A percentile compares a stretch with the other conserved stretches of the same genome.
Conservation (phyloP, 148 eudicot genomes). For the Rhododendron vialii region DNA sequence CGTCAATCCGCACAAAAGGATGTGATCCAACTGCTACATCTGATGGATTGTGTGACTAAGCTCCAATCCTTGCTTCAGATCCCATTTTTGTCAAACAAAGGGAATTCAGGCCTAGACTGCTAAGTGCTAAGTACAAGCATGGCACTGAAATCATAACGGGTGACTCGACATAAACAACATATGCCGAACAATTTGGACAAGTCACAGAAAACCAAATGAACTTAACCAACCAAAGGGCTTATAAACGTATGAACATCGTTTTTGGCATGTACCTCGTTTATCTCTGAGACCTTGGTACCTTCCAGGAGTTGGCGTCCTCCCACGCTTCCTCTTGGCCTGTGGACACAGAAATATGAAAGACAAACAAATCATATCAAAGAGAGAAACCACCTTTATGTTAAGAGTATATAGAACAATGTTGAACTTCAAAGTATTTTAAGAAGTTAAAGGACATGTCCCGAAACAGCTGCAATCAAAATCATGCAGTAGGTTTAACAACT, state of each 20-base stretch:
- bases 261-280: conserved; percentile 27
- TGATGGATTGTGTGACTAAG: neutral
- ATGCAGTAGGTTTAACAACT: neutral
- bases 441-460: neutral
- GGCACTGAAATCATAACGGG: neutral
- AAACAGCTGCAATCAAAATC: neutral
- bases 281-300: conserved; percentile 55
- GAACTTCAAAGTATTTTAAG: neutral
- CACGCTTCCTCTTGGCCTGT: conserved; percentile 71
- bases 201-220: neutral
- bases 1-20: neutral
- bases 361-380: neutral
- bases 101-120: neutral
- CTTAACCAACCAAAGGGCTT: neutral
- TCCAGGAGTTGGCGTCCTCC: conserved; percentile 83
- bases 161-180: neutral
- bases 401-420: neutral
- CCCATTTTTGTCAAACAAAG: neutral
- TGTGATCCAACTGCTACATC: neutral
- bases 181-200: neutral
- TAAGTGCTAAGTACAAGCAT: neutral
- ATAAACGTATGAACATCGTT: neutral
- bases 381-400: conserved; percentile 11
- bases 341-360: conserved; percentile 16
- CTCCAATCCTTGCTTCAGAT: neutral